phyloP scores from a whole-genome alignment of 2,329 filamentous ascomycete genomes.

The Claviceps maximensis region DNA sequence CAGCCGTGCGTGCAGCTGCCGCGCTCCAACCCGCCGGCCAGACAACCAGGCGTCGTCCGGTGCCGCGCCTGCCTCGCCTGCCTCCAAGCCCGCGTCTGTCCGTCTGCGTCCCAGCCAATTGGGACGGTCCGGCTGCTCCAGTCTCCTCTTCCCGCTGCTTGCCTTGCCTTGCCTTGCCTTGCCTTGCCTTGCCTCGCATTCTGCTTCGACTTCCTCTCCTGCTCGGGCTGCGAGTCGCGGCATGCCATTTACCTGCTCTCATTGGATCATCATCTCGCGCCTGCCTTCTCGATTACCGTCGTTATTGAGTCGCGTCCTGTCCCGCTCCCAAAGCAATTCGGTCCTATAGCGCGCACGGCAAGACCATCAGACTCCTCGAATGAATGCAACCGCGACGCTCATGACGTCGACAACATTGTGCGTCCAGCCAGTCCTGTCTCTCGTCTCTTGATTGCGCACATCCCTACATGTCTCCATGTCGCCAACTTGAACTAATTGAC shows the following conservation, averaged over 20 bases:
- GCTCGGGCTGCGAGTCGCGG: neutral
- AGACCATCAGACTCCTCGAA: neutral
- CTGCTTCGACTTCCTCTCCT: neutral
- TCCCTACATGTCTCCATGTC: neutral
- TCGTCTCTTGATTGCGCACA: neutral
- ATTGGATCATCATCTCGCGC: neutral
- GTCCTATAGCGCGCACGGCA: neutral
- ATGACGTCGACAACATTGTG: neutral
- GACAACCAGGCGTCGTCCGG: no score
- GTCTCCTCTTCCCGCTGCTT: neutral
- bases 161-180: no score
- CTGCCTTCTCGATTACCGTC: neutral
- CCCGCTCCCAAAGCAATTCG: neutral
- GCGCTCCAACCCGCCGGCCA: no score
- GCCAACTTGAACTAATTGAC: neutral
- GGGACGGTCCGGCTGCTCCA: no score
- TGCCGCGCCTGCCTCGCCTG: no score
- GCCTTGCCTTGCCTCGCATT: no score
- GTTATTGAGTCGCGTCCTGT: neutral
- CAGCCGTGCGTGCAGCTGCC: neutral
- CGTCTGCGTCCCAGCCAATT: no score
- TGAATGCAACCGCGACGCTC: neutral
- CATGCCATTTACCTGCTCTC: neutral
- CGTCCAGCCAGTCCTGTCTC: no score
- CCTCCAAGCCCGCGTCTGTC: no score